Evolutionary conservation across 768 basidiomycete genomes (phyloP).

Genomic region (Postia placenta): DNA sequence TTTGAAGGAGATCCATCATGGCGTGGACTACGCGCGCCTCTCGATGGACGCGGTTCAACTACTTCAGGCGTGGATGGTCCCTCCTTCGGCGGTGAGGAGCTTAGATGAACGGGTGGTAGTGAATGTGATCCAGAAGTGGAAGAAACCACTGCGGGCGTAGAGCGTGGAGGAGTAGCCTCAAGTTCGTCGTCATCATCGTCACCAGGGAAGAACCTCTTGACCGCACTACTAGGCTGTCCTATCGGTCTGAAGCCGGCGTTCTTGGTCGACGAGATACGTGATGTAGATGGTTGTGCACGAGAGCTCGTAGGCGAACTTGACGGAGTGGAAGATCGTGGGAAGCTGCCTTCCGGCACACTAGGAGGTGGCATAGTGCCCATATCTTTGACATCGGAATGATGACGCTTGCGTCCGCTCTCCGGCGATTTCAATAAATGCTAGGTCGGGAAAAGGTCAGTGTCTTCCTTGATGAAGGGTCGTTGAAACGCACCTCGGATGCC

Average conservation of each 20-base stretch:
- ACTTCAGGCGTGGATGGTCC: background rate
- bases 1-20: background rate
- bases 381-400: too few relatives aligned
- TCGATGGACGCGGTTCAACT: background rate
- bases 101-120: background rate
- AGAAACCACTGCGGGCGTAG: background rate
- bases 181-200: slow-evolving; percentile 75
- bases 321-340: background rate
- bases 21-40: background rate
- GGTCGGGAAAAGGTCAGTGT: too few relatives aligned
- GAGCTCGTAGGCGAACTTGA: background rate
- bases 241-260: slow-evolving; percentile 65
- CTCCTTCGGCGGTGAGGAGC: background rate
- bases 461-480: too few relatives aligned
- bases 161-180: background rate
- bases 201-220: slow-evolving; percentile 78
- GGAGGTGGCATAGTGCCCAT: slow-evolving; percentile 3
- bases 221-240: slow-evolving; percentile 42
- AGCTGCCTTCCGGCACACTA: background rate
- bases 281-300: background rate
- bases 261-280: slow-evolving; percentile 21
- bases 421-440: too few relatives aligned
- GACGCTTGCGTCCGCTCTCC: too few relatives aligned
- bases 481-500: slow-evolving; percentile 11
- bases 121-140: background rate